These are phyloP conservation scores for Lepiota brunneoincarnata DNA, from an alignment of 768 basidiomycete species.

Conservation along the genomic window DNA sequence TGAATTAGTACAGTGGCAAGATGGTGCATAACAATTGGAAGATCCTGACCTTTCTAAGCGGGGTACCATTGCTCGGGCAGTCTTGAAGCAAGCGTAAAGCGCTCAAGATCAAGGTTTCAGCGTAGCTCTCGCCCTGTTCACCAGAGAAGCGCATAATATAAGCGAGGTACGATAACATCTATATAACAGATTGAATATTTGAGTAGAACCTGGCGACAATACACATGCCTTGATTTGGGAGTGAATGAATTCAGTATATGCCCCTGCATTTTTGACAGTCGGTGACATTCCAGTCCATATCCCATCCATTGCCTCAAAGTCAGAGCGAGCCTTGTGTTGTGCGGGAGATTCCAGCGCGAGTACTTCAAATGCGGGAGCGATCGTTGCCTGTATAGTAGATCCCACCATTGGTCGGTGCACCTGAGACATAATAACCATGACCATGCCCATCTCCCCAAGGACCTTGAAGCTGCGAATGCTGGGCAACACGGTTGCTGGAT, in stretches of 20 bases:
- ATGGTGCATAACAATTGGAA: not conserved
- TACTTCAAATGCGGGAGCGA: slow-evolving; percentile 77
- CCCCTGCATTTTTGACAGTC: slow-evolving; percentile 64
- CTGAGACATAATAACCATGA: slow-evolving; percentile 89
- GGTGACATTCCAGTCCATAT: slow-evolving; percentile 83
- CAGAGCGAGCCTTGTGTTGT: slow-evolving; percentile 73
- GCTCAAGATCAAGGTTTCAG: slow-evolving; percentile 76
- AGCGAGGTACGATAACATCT: slow-evolving; percentile 92
- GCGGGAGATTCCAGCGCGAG: slow-evolving; percentile 78
- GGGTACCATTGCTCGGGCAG: slow-evolving; percentile 83
- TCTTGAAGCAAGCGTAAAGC: slow-evolving; percentile 90
- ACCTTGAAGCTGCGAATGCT: slow-evolving; percentile 90
- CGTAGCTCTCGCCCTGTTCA: slow-evolving; percentile 68
- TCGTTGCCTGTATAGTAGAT: slow-evolving; percentile 64
- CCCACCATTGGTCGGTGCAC: slow-evolving; percentile 65
- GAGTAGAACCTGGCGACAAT: not conserved
- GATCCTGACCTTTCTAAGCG: slow-evolving; percentile 67
- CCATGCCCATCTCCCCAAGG: slow-evolving; percentile 89
- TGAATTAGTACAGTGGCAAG: slow-evolving; percentile 14
- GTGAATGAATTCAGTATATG: slow-evolving; percentile 81
- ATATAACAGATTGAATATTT: slow-evolving; percentile 1
- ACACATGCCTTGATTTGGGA: slow-evolving; percentile 86
- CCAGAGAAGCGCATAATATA: slow-evolving; percentile 72
- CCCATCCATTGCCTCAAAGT: slow-evolving; percentile 77
- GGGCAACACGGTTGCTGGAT: slow-evolving; percentile 58